phyloP scores from a whole-genome alignment of 2,329 filamentous ascomycete species.

The Pseudogymnoascus sp. region DNA sequence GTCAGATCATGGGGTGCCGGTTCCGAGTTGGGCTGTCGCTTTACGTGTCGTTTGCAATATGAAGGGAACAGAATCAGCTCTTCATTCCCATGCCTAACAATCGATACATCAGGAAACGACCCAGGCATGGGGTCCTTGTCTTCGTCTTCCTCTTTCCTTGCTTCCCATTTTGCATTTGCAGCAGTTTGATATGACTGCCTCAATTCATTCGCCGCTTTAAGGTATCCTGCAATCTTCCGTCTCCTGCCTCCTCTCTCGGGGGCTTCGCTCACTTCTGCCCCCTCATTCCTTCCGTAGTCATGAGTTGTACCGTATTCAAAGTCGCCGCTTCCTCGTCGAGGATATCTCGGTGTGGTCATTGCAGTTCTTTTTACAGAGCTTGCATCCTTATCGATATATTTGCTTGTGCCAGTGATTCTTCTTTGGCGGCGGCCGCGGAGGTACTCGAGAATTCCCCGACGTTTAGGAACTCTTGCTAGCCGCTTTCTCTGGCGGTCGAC shows the following conservation, averaged over 20 bases:
- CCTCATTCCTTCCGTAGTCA: constrained; percentile 26
- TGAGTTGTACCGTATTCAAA: constrained; percentile 15
- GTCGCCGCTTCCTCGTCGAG: constrained; percentile 18
- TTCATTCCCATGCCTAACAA: constrained; percentile 72
- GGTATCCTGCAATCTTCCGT: constrained; percentile 68
- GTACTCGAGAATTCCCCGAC: constrained; percentile 43
- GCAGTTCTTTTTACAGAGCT: constrained; percentile 23
- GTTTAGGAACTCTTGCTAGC: constrained; percentile 41
- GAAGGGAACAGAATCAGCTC: constrained; percentile 95
- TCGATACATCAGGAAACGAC: constrained; percentile 78
- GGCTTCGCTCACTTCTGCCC: constrained; percentile 33
- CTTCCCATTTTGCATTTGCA: constrained; percentile 41
- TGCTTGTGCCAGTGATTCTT: neutral
- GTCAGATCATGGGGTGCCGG: constrained; percentile 28
- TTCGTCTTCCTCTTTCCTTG: constrained; percentile 39
- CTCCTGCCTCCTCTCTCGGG: constrained; percentile 64
- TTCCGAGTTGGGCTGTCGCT: constrained; percentile 27
- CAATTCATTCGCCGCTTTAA: constrained; percentile 66
- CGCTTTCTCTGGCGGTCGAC: constrained; percentile 56
- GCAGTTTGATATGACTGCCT: constrained; percentile 59
- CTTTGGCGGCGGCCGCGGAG: constrained; percentile 33
- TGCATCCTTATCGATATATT: constrained; percentile 24
- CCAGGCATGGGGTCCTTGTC: constrained; percentile 56
- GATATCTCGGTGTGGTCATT: constrained; percentile 30
- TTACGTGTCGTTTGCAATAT: constrained; percentile 59